Percentiles rank a stretch among this genome's conserved stretches.
These are phyloP conservation scores for Hypoxylon sp. DNA, from an alignment of 2,329 filamentous ascomycete species.

Conservation along the genomic window DNA sequence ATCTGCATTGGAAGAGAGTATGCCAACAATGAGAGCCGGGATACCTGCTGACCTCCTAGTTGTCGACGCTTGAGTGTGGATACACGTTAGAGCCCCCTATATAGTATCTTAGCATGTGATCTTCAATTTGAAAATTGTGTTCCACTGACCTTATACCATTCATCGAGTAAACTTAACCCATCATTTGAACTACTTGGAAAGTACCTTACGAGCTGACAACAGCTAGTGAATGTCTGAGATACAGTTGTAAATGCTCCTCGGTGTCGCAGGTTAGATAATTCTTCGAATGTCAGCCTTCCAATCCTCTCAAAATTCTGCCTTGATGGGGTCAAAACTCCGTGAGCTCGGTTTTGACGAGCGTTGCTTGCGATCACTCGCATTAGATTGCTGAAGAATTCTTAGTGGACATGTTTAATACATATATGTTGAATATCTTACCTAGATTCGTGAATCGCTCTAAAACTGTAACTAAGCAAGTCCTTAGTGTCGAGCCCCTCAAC, in stretches of 20 bases:
- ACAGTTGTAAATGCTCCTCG: slow-evolving; percentile 95
- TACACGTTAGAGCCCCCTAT: slow-evolving; percentile 76
- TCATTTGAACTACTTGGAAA: slow-evolving; percentile 53
- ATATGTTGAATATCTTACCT: slow-evolving; percentile 68
- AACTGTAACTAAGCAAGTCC: slow-evolving; percentile 93
- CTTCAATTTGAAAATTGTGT: slow-evolving; percentile 6
- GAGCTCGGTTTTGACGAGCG: slow-evolving; percentile 62
- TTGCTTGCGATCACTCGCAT: slow-evolving; percentile 74
- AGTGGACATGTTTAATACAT: slow-evolving; percentile 3
- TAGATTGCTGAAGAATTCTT: slow-evolving; percentile 72
- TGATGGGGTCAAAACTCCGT: slow-evolving; percentile 64
- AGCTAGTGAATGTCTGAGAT: slow-evolving; percentile 85
- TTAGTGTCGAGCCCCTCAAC: slow-evolving; percentile 83
- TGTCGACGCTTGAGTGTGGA: slow-evolving; percentile 82
- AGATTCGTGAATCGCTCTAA: slow-evolving; percentile 93
- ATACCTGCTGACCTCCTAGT: slow-evolving; percentile 94
- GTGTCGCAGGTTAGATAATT: slow-evolving; percentile 87
- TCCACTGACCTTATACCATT: slow-evolving; percentile 77
- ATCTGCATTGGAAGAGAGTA: slow-evolving; percentile 76
- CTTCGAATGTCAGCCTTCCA: slow-evolving; percentile 82
- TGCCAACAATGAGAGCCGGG: slow-evolving; percentile 86
- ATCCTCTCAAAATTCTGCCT: slow-evolving; percentile 73
- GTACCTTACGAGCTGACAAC: slow-evolving; percentile 77
- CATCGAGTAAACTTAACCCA: slow-evolving; percentile 66
- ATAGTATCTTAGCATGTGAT: slow-evolving; percentile 38